These are phyloP conservation scores for Dendrocalamus latiflorus DNA, from an alignment of 202 grass and related monocot species.

Conservation along the genomic window DNA sequence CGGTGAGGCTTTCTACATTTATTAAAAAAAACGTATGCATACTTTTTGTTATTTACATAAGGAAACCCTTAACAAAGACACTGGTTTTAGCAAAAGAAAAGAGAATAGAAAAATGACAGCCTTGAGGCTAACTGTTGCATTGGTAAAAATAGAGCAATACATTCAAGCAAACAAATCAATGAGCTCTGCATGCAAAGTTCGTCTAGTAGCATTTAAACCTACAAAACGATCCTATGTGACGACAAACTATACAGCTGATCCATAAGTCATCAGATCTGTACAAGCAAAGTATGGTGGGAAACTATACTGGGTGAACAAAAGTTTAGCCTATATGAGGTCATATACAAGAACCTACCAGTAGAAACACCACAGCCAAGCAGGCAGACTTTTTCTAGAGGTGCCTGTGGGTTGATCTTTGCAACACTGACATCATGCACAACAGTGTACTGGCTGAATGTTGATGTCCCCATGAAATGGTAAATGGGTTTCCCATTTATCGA, in stretches of 20 bases:
- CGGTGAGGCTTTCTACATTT: background rate
- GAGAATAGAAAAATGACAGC: background rate
- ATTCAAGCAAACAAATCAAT: background rate
- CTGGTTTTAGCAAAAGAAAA: background rate
- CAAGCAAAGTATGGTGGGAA: background rate
- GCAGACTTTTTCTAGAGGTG: conserved; percentile 87
- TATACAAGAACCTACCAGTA: conserved; percentile 57
- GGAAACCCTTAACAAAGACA: background rate
- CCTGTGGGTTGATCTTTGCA: conserved; percentile 82
- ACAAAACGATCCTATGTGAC: background rate
- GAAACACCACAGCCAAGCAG: conserved; percentile 97
- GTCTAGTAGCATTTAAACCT: background rate
- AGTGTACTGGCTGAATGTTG: conserved; percentile 97
- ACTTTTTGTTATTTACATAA: background rate
- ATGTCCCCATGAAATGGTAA: conserved; percentile 99
- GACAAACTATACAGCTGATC: background rate
- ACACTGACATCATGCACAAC: conserved; percentile 98
- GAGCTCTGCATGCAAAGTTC: background rate
- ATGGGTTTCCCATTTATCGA: conserved; percentile 79
- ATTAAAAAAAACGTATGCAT: background rate
- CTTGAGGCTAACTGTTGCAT: background rate
- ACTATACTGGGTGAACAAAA: background rate
- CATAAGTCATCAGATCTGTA: background rate
- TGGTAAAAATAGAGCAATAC: background rate
- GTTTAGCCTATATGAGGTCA: background rate